Percentiles rank a stretch among this genome's conserved stretches.
Evolutionary conservation across 768 basidiomycete species (phyloP).

Genomic region (Lepiota venenata): DNA sequence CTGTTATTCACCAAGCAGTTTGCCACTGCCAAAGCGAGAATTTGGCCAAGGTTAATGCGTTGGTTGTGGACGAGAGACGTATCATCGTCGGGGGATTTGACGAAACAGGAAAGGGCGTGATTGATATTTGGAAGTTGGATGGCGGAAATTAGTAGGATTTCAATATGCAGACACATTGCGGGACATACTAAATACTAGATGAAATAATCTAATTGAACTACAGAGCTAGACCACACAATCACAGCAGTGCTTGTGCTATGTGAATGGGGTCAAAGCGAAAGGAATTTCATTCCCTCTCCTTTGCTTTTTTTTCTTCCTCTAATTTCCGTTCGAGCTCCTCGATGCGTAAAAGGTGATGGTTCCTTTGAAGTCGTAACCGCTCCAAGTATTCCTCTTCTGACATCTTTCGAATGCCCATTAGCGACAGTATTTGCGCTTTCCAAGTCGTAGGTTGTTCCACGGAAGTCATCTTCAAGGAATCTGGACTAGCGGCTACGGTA

Average conservation of each 20-base stretch:
- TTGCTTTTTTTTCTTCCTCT: constrained; percentile 29
- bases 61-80: constrained; percentile 44
- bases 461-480: not conserved
- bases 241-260: not conserved
- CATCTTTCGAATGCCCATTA: constrained; percentile 52
- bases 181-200: not conserved
- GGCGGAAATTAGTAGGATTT: not conserved
- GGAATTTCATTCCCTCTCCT: constrained; percentile 1
- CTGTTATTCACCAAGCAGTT: constrained; percentile 36
- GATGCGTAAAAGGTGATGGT: constrained; percentile 52
- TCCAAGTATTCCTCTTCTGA: constrained; percentile 73
- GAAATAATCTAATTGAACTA: too few species aligned
- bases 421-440: constrained; percentile 27
- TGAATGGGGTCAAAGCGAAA: not conserved
- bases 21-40: constrained; percentile 44
- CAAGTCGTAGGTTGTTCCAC: not conserved
- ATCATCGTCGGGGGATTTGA: constrained; percentile 63
- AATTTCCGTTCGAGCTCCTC: constrained; percentile 48
- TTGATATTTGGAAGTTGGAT: constrained; percentile 55
- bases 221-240: too few species aligned
- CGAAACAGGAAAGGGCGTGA: constrained; percentile 52
- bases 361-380: constrained; percentile 55
- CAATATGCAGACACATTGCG: not conserved
- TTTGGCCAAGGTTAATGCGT: constrained; percentile 63
- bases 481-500: not conserved